These are phyloP conservation scores for Cercospora nicotianae DNA, from an alignment of 2,329 filamentous ascomycete species.

Conservation along the genomic window DNA sequence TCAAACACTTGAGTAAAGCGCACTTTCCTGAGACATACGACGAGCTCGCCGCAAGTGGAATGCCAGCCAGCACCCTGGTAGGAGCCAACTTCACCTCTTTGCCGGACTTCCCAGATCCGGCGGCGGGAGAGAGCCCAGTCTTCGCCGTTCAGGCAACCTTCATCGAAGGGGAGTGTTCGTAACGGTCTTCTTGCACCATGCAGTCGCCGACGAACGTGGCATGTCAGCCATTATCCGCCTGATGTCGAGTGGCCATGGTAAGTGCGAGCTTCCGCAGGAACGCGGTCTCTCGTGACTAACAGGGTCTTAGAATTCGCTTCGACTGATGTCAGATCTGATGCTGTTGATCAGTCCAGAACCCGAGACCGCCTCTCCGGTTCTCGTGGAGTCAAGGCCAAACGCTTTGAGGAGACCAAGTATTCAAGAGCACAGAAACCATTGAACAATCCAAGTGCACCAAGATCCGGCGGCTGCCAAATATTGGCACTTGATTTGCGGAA, in stretches of 20 bases:
- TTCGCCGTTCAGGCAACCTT: constrained; percentile 30
- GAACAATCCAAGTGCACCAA: constrained; percentile 1
- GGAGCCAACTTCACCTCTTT: constrained; percentile 21
- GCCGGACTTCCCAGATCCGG: constrained; percentile 19
- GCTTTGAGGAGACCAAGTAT: constrained; percentile 13
- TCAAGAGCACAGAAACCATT: not conserved
- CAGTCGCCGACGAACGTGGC: constrained; percentile 25
- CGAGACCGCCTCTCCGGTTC: constrained; percentile 23
- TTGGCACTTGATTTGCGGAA: constrained; percentile 24
- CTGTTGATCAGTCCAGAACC: constrained; percentile 13
- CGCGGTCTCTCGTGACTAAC: not conserved
- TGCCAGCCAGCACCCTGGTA: constrained; percentile 22
- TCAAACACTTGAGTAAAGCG: constrained; percentile 12
- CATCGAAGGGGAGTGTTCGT: constrained; percentile 29
- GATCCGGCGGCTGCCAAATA: constrained; percentile 15
- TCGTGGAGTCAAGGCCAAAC: constrained; percentile 15
- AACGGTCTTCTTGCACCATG: constrained; percentile 27
- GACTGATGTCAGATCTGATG: constrained; percentile 12
- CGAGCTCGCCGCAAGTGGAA: constrained; percentile 6
- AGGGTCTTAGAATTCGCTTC: not conserved
- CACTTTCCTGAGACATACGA: constrained; percentile 14
- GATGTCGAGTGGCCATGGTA: constrained; percentile 24
- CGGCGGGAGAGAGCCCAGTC: constrained; percentile 12
- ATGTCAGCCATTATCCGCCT: constrained; percentile 21
- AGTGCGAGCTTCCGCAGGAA: not conserved